These are phyloP conservation scores for Neurospora tetraspora DNA, from an alignment of 495 filamentous ascomycete species.

Conservation along the genomic window DNA sequence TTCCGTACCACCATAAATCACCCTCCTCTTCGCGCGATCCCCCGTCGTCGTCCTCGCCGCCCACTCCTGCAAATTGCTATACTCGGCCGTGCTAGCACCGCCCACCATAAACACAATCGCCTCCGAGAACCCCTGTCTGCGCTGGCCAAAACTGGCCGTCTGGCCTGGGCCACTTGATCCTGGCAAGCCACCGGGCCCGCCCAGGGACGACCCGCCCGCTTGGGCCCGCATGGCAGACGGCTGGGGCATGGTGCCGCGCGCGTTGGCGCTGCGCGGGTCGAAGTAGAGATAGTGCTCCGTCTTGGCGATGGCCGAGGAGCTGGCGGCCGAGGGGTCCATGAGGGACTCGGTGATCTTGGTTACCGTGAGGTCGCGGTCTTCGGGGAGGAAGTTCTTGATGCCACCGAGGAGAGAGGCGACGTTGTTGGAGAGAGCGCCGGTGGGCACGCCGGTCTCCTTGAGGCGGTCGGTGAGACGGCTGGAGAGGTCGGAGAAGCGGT, in stretches of 20 bases:
- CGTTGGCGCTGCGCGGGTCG: slow-evolving; percentile 86
- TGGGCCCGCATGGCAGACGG: slow-evolving; percentile 42
- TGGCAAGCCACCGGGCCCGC: slow-evolving; percentile 33
- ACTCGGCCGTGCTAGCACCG: slow-evolving; percentile 97
- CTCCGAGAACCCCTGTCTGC: slow-evolving; percentile 88
- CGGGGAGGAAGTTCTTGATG: slow-evolving; percentile 96
- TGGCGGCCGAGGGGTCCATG: slow-evolving; percentile 90
- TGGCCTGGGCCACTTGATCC: slow-evolving; percentile 48
- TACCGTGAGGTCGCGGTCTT: slow-evolving; percentile 87
- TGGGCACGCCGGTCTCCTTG: slow-evolving; percentile 67
- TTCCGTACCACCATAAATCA: slow-evolving; percentile 95
- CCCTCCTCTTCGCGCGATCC: slow-evolving; percentile 51
- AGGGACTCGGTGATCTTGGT: slow-evolving; percentile 97
- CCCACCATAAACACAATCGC: slow-evolving; percentile 96
- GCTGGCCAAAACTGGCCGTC: slow-evolving; percentile 83
- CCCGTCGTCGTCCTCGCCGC: slow-evolving; percentile 57
- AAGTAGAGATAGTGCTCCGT: slow-evolving; percentile 99
- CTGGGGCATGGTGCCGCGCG: slow-evolving; percentile 84
- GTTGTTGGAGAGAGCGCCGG: slow-evolving; percentile 55
- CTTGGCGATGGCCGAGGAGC: slow-evolving; percentile 86
- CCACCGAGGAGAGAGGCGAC: slow-evolving; percentile 95
- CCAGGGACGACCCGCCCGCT: slow-evolving; percentile 12
- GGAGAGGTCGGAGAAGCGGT: slow-evolving; percentile 80
- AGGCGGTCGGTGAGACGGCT: slow-evolving; percentile 86
- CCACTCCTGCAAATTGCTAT: slow-evolving; percentile 97